Conservation (phyloP, 768 basidiomycete genomes). For the Mycena olivaceomarginata region DNA sequence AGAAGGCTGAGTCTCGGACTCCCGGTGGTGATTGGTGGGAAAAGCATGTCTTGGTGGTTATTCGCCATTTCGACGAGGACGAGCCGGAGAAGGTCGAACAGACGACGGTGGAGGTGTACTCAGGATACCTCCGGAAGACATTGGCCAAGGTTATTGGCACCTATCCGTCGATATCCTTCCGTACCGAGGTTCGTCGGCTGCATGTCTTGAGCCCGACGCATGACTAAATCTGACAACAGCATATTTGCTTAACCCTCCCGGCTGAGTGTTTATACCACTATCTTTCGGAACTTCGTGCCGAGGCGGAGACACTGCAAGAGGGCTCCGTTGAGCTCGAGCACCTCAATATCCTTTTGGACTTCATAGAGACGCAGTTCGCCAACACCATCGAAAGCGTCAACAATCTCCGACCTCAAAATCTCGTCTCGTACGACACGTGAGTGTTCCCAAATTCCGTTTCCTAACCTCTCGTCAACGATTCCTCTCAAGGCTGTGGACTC, state of each 20-base stretch:
- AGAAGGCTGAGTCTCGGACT: conserved; percentile 27
- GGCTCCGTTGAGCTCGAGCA: conserved; percentile 35
- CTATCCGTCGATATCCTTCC: conserved; percentile 35
- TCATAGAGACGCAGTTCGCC: conserved; percentile 36
- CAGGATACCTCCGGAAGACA: conserved; percentile 24
- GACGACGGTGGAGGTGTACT: conserved; percentile 41
- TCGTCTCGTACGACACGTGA: conserved; percentile 35
- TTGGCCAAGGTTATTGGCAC: conserved; percentile 28
- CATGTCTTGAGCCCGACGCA: neutral
- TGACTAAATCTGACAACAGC: conserved; percentile 8
- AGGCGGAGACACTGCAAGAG: conserved; percentile 27
- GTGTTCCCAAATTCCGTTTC: neutral
- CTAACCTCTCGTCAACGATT: neutral
- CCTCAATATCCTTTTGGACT: conserved; percentile 31
- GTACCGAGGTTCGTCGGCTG: conserved; percentile 28
- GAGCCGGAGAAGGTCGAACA: conserved; percentile 30
- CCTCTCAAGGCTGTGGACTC: conserved; percentile 30
- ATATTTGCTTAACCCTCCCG: conserved; percentile 29
- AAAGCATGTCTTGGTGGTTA: conserved; percentile 37
- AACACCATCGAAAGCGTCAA: conserved; percentile 37
- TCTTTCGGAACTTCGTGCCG: conserved; percentile 26
- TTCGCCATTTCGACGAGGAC: conserved; percentile 34
- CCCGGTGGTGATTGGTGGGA: conserved; percentile 32
- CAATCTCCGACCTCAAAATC: conserved; percentile 36
- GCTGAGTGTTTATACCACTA: conserved; percentile 36